A percentile compares a stretch with the other conserved stretches of the same genome.
These are phyloP conservation scores for Fraxinus dipetala DNA, from an alignment of 305 asterid genomes.

Conservation along the genomic window DNA sequence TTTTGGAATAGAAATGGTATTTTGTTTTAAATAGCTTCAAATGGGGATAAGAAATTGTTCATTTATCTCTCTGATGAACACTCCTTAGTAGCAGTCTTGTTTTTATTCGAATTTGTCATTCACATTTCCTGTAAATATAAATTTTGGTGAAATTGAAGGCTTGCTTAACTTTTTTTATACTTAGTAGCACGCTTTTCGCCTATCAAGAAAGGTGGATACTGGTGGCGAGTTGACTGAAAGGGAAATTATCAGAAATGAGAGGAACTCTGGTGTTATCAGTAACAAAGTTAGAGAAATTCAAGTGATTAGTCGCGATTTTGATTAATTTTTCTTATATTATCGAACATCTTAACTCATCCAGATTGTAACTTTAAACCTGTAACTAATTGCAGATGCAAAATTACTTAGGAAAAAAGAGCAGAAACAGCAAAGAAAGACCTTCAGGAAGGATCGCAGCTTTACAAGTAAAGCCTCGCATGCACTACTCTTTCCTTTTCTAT, in stretches of 20 bases:
- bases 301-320: slow-evolving; percentile 37
- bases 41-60: not conserved
- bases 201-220: slow-evolving; percentile 64
- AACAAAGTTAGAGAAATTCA: slow-evolving; percentile 75
- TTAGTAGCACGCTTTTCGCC: not conserved
- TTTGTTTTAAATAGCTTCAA: not conserved
- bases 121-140: not conserved
- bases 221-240: slow-evolving; percentile 75
- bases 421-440: slow-evolving; percentile 53
- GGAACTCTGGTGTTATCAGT: slow-evolving; percentile 78
- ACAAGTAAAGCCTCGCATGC: slow-evolving; percentile 44
- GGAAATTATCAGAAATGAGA: slow-evolving; percentile 82
- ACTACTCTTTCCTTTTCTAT: not conserved
- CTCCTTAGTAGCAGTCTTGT: no score
- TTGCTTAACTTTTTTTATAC: not conserved
- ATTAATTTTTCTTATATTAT: not conserved
- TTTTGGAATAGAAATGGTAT: not conserved
- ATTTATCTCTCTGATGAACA: no score
- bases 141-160: not conserved
- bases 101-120: not conserved
- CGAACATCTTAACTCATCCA: not conserved
- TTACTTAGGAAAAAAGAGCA: slow-evolving; percentile 54
- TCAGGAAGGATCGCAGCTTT: slow-evolving; percentile 61
- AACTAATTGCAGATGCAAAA: slow-evolving; percentile 46
- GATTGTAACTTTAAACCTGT: not conserved